A percentile compares a stretch with the other conserved stretches of the same genome.
Evolutionary conservation across 768 basidiomycete genomes (phyloP).

Genomic region (Boletellus sp.): DNA sequence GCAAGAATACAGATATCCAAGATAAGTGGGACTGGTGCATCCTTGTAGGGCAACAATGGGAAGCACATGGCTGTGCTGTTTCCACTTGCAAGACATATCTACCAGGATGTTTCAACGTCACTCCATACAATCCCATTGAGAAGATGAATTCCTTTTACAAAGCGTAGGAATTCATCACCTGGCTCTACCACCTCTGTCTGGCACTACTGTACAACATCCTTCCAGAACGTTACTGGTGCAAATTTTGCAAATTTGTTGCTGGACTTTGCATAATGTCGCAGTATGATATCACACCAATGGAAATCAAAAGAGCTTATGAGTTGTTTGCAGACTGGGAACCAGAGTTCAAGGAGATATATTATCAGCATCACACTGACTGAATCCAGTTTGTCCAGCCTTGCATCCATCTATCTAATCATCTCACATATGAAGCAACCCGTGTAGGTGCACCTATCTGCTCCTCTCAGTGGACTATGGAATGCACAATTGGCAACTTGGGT

Average conservation of each 20-base stretch:
- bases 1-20: constrained; percentile 15
- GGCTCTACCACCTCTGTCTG: constrained; percentile 13
- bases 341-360: background rate
- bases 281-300: background rate
- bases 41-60: constrained; percentile 8
- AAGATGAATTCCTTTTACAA: constrained; percentile 19
- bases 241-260: background rate
- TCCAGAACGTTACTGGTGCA: constrained; percentile 15
- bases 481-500: background rate
- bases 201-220: constrained; percentile 13
- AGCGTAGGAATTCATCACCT: constrained; percentile 20
- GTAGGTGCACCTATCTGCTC: background rate
- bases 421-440: background rate
- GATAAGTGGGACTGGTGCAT: constrained; percentile 25
- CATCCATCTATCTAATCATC: background rate
- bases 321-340: background rate
- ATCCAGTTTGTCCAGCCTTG: background rate
- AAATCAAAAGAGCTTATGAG: background rate
- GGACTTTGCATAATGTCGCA: background rate
- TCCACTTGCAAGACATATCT: constrained; percentile 24
- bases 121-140: background rate
- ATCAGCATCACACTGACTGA: background rate
- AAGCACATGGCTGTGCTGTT: constrained; percentile 8
- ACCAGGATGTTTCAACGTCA: background rate
- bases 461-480: background rate